Conservation (phyloP, 805 yeast genomes). For the Lachancea meyersii region DNA sequence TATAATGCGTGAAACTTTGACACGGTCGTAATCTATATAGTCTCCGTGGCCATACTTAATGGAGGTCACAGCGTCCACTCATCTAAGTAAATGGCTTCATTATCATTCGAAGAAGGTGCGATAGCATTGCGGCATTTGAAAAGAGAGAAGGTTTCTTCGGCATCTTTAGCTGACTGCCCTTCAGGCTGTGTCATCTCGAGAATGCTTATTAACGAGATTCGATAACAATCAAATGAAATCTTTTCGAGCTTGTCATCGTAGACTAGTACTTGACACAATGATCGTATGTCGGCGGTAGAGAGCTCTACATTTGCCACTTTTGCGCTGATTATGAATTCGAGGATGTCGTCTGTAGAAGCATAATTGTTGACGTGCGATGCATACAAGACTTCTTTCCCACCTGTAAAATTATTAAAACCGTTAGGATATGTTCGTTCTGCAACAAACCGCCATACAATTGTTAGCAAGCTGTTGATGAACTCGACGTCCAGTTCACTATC, state of each 20-base stretch:
- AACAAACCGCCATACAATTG: constrained; percentile 83
- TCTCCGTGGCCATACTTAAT: too few species aligned
- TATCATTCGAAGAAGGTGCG: constrained; percentile 35
- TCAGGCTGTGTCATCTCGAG: constrained; percentile 50
- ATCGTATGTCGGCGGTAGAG: constrained; percentile 62
- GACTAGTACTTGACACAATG: constrained; percentile 80
- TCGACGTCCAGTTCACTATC: constrained; percentile 93
- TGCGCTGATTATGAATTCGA: constrained; percentile 62
- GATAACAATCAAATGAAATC: constrained; percentile 55
- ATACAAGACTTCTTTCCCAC: constrained; percentile 32
- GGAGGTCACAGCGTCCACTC: constrained; percentile 36
- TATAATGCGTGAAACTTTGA: too few species aligned
- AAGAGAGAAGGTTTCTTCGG: constrained; percentile 34
- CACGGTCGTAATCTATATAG: too few species aligned
- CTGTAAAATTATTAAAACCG: constrained; percentile 42
- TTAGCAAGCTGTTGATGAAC: constrained; percentile 75
- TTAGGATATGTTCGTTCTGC: constrained; percentile 72
- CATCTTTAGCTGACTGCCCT: constrained; percentile 10
- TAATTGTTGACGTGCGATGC: constrained; percentile 55
- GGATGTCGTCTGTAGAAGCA: constrained; percentile 68
- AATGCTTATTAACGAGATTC: constrained; percentile 79
- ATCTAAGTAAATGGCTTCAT: constrained; percentile 43
- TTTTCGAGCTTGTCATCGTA: constrained; percentile 81
- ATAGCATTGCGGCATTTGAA: constrained; percentile 40
- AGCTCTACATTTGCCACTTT: constrained; percentile 81